Conservation (phyloP, 805 yeast species). For the Wickerhamiella parazyma region DNA sequence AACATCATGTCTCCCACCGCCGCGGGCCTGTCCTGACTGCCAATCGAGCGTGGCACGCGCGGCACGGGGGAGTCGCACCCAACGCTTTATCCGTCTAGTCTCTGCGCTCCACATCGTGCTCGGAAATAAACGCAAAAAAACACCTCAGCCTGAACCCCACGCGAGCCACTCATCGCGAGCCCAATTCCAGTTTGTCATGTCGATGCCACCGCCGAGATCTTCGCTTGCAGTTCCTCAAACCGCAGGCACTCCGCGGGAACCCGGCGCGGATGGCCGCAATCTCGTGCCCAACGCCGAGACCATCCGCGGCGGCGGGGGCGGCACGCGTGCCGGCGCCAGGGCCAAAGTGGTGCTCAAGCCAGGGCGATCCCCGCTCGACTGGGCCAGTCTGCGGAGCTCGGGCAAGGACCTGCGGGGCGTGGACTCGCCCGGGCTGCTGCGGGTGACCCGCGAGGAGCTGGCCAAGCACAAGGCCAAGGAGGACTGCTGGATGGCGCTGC, state of each 20-base stretch:
- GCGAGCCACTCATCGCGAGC: background rate
- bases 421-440: constrained; percentile 17
- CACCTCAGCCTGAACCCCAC: background rate
- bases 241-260: too few species aligned
- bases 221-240: background rate
- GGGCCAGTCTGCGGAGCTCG: constrained; percentile 51
- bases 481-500: constrained; percentile 79
- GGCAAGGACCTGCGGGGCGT: constrained; percentile 33
- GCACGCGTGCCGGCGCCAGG: constrained; percentile 19
- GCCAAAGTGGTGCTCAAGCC: constrained; percentile 54
- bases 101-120: too few species aligned
- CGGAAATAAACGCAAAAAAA: too few species aligned
- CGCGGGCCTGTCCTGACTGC: too few species aligned
- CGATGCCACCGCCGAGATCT: constrained; percentile 6
- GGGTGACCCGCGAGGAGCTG: constrained; percentile 40
- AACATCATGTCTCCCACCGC: too few species aligned
- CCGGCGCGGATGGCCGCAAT: background rate
- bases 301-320: constrained; percentile 5
- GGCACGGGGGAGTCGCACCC: too few species aligned
- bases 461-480: constrained; percentile 40
- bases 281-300: background rate
- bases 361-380: constrained; percentile 76
- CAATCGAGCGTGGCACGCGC: too few species aligned
- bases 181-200: background rate
- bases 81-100: too few species aligned